Percentiles rank a stretch among this genome's conserved stretches.
Conservation (phyloP, 2,329 filamentous ascomycete genomes). For the Plenodomus biglobosus region DNA sequence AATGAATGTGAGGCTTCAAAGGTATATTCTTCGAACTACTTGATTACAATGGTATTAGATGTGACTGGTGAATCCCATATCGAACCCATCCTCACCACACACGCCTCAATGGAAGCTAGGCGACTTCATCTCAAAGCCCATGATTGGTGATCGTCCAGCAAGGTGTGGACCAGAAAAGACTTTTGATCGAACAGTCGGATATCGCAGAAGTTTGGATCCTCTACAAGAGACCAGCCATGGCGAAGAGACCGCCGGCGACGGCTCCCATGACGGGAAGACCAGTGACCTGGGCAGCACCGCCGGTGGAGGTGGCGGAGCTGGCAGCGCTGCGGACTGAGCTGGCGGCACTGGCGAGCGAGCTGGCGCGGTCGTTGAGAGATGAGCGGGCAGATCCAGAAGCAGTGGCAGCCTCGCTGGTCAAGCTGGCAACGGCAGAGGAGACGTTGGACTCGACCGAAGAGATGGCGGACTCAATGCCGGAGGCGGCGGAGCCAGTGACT, state of each 20-base stretch:
- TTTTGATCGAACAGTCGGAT: conserved; percentile 2
- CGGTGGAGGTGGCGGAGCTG: conserved; percentile 9
- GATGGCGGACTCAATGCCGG: conserved; percentile 5
- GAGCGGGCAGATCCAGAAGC: conserved; percentile 9
- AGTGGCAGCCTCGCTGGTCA: conserved; percentile 13
- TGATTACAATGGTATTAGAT: not conserved
- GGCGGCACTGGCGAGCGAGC: conserved; percentile 9
- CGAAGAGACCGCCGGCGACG: conserved; percentile 35
- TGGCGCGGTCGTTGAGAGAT: conserved; percentile 3
- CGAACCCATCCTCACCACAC: not conserved
- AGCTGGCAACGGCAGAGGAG: conserved; percentile 18
- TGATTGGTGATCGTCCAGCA: conserved; percentile 4
- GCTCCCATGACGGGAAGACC: conserved; percentile 36
- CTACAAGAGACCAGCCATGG: conserved; percentile 40
- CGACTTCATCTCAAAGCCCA: conserved; percentile 11
- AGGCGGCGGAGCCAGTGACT: conserved; percentile 10
- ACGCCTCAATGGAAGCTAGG: conserved; percentile 15
- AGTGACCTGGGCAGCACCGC: conserved; percentile 25
- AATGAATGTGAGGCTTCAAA: not conserved
- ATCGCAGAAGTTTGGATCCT: conserved; percentile 1
- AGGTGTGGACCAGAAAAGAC: conserved; percentile 6
- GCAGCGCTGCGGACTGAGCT: conserved; percentile 11
- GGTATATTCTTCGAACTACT: not conserved
- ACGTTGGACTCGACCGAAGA: conserved; percentile 17
- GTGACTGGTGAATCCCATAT: not conserved